A percentile compares a stretch with the other conserved stretches of the same genome.
Evolutionary conservation across 139 green algal genomes (phyloP).

Genomic region (Pseudopediastrum boryanum): DNA sequence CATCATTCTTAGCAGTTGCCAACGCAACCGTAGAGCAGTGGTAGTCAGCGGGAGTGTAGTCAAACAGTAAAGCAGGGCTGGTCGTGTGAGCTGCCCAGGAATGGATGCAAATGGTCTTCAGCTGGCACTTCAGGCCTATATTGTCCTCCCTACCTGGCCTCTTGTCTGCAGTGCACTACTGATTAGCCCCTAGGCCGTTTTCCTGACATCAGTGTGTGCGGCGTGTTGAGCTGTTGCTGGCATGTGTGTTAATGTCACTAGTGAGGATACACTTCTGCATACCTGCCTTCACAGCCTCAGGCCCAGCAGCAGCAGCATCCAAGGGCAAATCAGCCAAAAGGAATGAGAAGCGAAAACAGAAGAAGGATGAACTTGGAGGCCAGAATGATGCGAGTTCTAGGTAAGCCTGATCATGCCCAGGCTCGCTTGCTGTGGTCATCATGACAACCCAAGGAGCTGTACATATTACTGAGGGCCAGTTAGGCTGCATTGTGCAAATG

Average conservation of each 20-base stretch:
- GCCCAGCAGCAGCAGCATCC: constrained; percentile 8
- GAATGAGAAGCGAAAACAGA: constrained; percentile 64
- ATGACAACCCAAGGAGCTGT: no score
- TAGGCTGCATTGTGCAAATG: neutral
- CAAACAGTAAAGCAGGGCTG: no score
- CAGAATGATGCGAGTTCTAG: neutral
- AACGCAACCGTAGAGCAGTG: no score
- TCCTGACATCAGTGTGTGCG: neutral
- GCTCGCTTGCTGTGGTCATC: neutral
- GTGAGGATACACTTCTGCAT: neutral
- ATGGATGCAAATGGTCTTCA: constrained; percentile 10
- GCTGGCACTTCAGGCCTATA: no score
- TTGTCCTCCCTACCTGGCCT: no score
- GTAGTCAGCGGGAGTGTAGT: no score
- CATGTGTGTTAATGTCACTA: neutral
- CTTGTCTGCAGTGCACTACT: no score
- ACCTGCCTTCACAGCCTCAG: constrained; percentile 10
- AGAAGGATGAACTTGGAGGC: constrained; percentile 45
- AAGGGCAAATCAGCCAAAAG: constrained; percentile 53
- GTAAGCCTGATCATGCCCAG: neutral
- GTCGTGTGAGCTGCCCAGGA: no score
- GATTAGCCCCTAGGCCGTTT: no score
- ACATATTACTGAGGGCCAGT: no score
- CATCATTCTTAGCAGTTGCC: no score
- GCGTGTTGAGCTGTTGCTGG: neutral